Evolutionary conservation across 2,329 filamentous ascomycete genomes (phyloP).

Genomic region (Epichloe amarillans): DNA sequence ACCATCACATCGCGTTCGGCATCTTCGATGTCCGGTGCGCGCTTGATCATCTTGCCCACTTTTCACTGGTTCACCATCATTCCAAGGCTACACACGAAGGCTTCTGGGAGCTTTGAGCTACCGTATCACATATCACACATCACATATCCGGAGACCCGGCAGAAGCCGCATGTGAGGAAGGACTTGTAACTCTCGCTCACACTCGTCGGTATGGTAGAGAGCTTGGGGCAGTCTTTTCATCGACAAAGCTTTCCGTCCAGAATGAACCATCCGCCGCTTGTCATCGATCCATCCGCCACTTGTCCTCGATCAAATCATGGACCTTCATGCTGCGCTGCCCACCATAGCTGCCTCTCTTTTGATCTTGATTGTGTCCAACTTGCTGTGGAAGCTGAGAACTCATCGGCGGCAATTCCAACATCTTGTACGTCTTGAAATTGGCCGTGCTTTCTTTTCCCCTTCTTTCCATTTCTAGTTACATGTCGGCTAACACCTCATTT

Average conservation of each 20-base stretch:
- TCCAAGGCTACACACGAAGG: too few relatives aligned
- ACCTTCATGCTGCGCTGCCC: not conserved
- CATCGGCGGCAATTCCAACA: not conserved
- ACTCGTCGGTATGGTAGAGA: too few relatives aligned
- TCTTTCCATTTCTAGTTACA: not conserved
- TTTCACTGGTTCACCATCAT: too few relatives aligned
- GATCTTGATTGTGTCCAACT: not conserved
- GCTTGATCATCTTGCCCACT: too few relatives aligned
- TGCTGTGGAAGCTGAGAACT: not conserved
- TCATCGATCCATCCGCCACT: not conserved
- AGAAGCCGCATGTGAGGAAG: too few relatives aligned
- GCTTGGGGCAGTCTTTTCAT: not conserved
- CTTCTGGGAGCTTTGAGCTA: too few relatives aligned
- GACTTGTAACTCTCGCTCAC: too few relatives aligned
- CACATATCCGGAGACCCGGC: too few relatives aligned
- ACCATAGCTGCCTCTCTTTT: not conserved
- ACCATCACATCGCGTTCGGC: too few relatives aligned
- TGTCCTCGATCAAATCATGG: not conserved
- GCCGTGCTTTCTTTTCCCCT: not conserved
- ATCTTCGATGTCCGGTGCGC: too few relatives aligned
- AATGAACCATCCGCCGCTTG: not conserved
- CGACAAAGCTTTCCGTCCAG: not conserved
- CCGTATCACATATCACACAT: too few relatives aligned
- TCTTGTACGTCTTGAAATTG: not conserved
- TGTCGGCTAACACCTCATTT: not conserved